These are phyloP conservation scores for Trichoderma semiorbis DNA, from an alignment of 2,329 filamentous ascomycete genomes.

Conservation along the genomic window DNA sequence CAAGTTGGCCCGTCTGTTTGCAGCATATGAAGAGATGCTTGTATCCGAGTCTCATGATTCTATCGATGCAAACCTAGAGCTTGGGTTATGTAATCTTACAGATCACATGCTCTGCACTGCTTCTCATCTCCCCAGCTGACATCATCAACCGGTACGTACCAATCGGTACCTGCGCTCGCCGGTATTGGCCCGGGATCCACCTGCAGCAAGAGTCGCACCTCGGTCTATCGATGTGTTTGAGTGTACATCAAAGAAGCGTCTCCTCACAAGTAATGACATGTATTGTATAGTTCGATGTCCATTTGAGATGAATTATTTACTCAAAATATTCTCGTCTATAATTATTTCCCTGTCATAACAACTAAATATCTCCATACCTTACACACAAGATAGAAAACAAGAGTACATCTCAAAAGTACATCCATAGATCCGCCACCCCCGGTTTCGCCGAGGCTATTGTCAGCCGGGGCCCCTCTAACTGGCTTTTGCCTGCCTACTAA, in stretches of 20 bases:
- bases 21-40: neutral
- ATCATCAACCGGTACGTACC: neutral
- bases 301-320: neutral
- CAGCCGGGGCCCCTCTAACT: neutral
- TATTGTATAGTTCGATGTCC: neutral
- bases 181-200: neutral
- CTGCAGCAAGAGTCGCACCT: neutral
- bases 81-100: neutral
- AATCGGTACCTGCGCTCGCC: neutral
- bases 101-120: neutral
- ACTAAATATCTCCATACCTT: neutral
- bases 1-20: neutral
- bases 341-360: neutral
- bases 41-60: neutral
- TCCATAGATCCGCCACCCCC: conserved; percentile 9
- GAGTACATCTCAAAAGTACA: neutral
- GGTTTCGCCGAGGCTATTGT: conserved; percentile 19
- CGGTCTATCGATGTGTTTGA: neutral
- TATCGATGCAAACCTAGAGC: neutral
- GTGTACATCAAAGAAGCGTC: neutral
- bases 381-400: neutral
- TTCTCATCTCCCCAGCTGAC: neutral
- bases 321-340: too few relatives aligned
- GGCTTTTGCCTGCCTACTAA: neutral
- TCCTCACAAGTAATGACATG: neutral